Percentiles rank a stretch among this genome's conserved stretches.
phyloP scores from a whole-genome alignment of 768 basidiomycete genomes.

The Hemileccinum impolitum region DNA sequence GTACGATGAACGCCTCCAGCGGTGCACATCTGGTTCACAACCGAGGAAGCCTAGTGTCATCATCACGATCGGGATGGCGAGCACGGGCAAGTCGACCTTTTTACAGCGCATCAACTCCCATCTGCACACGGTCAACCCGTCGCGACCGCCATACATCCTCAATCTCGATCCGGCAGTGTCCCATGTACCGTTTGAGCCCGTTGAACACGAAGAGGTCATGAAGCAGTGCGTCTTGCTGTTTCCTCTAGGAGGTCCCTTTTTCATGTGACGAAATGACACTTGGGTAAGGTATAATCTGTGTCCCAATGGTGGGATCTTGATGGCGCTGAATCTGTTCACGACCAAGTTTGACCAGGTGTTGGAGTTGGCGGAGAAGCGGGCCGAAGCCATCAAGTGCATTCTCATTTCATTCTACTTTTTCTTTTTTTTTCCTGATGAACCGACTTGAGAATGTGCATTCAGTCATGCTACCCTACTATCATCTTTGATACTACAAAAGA shows the following conservation, averaged over 20 bases:
- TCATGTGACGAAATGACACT: slow-evolving; percentile 14
- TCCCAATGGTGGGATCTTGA: slow-evolving; percentile 96
- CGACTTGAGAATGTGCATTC: no score
- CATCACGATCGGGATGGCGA: slow-evolving; percentile 94
- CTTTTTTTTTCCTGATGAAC: background rate
- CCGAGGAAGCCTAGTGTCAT: slow-evolving; percentile 69
- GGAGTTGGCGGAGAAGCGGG: slow-evolving; percentile 84
- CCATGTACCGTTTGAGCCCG: slow-evolving; percentile 87
- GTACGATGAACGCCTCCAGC: slow-evolving; percentile 21
- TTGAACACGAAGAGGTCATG: slow-evolving; percentile 97
- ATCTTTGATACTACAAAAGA: no score
- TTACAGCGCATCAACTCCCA: slow-evolving; percentile 94
- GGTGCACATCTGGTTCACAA: slow-evolving; percentile 7
- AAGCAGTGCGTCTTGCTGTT: slow-evolving; percentile 80
- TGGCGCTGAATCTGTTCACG: slow-evolving; percentile 95
- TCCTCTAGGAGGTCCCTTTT: slow-evolving; percentile 10
- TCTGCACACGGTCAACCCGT: slow-evolving; percentile 64
- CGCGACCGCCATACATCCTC: slow-evolving; percentile 86
- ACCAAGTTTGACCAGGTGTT: slow-evolving; percentile 99
- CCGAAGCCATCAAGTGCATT: slow-evolving; percentile 82
- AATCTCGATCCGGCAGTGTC: slow-evolving; percentile 97
- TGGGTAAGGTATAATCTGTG: slow-evolving; percentile 88
- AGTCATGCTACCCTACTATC: no score
- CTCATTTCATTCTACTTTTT: background rate
- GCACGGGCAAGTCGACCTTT: slow-evolving; percentile 96